These are phyloP conservation scores for Aspergillus luchuensis DNA, from an alignment of 2,329 filamentous ascomycete genomes.

Conservation along the genomic window DNA sequence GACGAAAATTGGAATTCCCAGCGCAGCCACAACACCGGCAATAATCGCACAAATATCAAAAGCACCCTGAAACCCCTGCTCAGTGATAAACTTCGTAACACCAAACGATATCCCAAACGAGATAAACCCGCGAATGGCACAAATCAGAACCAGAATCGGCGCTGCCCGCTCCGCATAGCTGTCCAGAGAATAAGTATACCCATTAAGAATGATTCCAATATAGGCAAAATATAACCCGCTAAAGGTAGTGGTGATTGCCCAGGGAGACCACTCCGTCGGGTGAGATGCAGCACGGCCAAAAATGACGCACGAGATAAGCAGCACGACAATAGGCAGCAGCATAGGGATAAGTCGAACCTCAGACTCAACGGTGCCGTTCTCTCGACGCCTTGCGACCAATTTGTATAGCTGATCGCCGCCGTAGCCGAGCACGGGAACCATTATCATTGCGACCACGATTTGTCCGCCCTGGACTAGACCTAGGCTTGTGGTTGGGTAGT, in stretches of 20 bases:
- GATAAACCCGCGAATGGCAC: slow-evolving; percentile 11
- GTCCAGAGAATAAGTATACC: slow-evolving; percentile 12
- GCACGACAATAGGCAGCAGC: not conserved
- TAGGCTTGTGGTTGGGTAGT: slow-evolving; percentile 7
- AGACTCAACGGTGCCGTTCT: slow-evolving; percentile 3
- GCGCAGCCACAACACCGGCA: slow-evolving; percentile 9
- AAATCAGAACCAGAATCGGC: slow-evolving; percentile 14
- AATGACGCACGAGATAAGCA: slow-evolving; percentile 12
- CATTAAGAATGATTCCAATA: slow-evolving; percentile 8
- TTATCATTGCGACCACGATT: slow-evolving; percentile 14
- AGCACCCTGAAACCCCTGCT: not conserved
- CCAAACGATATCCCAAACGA: slow-evolving; percentile 16
- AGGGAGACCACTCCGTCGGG: slow-evolving; percentile 5
- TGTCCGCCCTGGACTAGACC: slow-evolving; percentile 15
- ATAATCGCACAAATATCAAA: slow-evolving; percentile 9
- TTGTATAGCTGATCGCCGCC: slow-evolving; percentile 11
- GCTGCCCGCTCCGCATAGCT: slow-evolving; percentile 13
- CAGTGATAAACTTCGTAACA: slow-evolving; percentile 10
- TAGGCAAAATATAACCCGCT: slow-evolving; percentile 15
- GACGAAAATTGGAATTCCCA: slow-evolving; percentile 11
- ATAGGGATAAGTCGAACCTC: slow-evolving; percentile 12
- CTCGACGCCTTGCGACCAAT: not conserved
- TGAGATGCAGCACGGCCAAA: slow-evolving; percentile 11
- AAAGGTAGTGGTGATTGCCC: slow-evolving; percentile 12
- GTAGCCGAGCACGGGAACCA: slow-evolving; percentile 16